Conservation (phyloP, 2,329 filamentous ascomycete genomes). For the Blastomyces gilchristii region DNA sequence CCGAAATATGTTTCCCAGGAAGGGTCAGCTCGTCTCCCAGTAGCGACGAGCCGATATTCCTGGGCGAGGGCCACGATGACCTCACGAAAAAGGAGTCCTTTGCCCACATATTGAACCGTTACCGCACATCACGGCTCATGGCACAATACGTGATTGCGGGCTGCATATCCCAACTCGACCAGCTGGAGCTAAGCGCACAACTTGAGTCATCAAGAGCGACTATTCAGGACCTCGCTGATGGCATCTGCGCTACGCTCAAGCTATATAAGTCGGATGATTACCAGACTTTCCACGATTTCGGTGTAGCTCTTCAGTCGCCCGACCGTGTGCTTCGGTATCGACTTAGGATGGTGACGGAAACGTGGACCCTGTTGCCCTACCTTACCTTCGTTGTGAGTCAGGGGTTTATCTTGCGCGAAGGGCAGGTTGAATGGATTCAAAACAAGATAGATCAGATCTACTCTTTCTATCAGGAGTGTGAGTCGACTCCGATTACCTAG, state of each 20-base stretch:
- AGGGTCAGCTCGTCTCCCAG: not conserved
- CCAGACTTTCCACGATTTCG: not conserved
- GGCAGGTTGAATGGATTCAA: not conserved
- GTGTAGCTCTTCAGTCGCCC: not conserved
- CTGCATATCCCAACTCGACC: not conserved
- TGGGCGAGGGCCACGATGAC: not conserved
- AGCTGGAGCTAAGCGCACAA: not conserved
- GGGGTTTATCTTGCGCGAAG: not conserved
- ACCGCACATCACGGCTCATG: slow-evolving; percentile 2
- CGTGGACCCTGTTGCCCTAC: not conserved
- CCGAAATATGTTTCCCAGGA: not conserved
- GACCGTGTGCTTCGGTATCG: not conserved
- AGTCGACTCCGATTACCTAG: not conserved
- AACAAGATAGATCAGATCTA: not conserved
- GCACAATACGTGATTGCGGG: slow-evolving; percentile 1
- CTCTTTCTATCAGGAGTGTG: not conserved
- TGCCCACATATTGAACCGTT: not conserved
- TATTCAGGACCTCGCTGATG: not conserved
- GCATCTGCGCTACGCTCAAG: not conserved
- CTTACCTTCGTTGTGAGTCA: not conserved
- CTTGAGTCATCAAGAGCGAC: not conserved
- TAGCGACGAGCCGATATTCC: not conserved
- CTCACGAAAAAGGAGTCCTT: not conserved
- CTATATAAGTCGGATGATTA: not conserved
- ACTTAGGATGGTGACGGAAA: not conserved